Percentiles rank a stretch among this genome's conserved stretches.
Evolutionary conservation across 345 rosid species (phyloP).

Genomic region (Brassica nigra): DNA sequence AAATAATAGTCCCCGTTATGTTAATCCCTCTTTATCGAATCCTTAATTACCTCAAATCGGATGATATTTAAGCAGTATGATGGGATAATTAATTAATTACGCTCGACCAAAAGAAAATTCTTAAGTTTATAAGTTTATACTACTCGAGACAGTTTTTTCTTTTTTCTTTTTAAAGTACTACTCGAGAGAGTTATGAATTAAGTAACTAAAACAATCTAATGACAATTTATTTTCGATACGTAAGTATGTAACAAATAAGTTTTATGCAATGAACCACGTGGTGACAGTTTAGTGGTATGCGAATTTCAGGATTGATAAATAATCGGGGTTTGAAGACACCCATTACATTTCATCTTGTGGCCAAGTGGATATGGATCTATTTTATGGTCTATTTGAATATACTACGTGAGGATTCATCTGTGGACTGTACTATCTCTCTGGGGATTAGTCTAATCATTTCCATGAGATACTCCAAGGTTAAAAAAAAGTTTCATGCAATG

Average conservation of each 20-base stretch:
- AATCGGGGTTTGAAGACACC: too few relatives aligned
- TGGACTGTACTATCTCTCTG: too few relatives aligned
- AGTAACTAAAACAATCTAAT: background rate
- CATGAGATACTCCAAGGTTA: too few relatives aligned
- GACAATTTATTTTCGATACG: background rate
- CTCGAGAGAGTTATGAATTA: background rate
- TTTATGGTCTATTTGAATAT: too few relatives aligned
- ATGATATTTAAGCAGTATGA: background rate
- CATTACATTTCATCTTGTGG: too few relatives aligned
- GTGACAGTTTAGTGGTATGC: too few relatives aligned
- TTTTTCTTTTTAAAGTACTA: too few relatives aligned
- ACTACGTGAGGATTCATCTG: too few relatives aligned
- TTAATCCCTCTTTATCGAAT: conserved; percentile 1
- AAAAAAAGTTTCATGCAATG: background rate
- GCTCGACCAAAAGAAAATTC: background rate
- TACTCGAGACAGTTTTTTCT: background rate
- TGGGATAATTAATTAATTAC: background rate
- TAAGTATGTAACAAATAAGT: background rate
- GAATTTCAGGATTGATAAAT: too few relatives aligned
- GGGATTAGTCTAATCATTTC: too few relatives aligned
- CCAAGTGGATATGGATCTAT: too few relatives aligned
- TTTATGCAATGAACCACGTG: background rate
- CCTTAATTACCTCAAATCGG: background rate
- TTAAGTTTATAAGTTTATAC: background rate
- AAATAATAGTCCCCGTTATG: conserved; percentile 18